Conservation (phyloP, 768 basidiomycete species). For the Fistulinella prunicolor region DNA sequence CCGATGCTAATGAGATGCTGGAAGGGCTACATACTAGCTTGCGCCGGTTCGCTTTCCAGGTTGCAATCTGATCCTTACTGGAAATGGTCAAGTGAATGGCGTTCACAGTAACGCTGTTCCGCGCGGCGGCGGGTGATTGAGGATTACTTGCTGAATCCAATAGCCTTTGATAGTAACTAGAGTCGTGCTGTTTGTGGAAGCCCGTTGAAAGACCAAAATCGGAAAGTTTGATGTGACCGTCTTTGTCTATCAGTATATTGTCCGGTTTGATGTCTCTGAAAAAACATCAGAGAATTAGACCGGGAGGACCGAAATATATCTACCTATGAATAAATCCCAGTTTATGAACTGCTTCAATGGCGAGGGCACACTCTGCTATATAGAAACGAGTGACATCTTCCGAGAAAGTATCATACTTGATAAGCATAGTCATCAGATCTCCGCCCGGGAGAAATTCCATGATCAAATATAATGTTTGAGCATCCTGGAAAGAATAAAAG, state of each 20-base stretch:
- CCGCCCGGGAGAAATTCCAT: slow-evolving; percentile 93
- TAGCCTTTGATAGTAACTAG: slow-evolving; percentile 88
- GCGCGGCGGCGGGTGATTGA: slow-evolving; percentile 40
- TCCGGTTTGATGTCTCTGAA: slow-evolving; percentile 97
- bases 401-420: slow-evolving; percentile 99
- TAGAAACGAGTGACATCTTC: slow-evolving; percentile 99
- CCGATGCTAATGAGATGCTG: too few relatives aligned
- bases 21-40: slow-evolving; percentile 65
- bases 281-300: slow-evolving; percentile 67
- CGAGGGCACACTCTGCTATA: slow-evolving; percentile 97
- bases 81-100: slow-evolving; percentile 97
- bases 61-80: slow-evolving; percentile 94
- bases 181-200: slow-evolving; percentile 96
- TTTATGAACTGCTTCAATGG: slow-evolving; percentile 97
- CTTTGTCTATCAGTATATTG: slow-evolving; percentile 97
- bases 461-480: slow-evolving; percentile 92
- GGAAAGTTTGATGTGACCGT: slow-evolving; percentile 94
- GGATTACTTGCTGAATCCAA: slow-evolving; percentile 61
- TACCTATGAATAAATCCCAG: slow-evolving; percentile 99
- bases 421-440: slow-evolving; percentile 99
- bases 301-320: slow-evolving; percentile 20
- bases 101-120: slow-evolving; percentile 95
- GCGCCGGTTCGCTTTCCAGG: slow-evolving; percentile 98
- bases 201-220: slow-evolving; percentile 98
- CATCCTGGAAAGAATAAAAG: slow-evolving; percentile 98